Evolutionary conservation across 352 stramenopile genomes (phyloP).

Genomic region (Halophytophthora batemanensis): DNA sequence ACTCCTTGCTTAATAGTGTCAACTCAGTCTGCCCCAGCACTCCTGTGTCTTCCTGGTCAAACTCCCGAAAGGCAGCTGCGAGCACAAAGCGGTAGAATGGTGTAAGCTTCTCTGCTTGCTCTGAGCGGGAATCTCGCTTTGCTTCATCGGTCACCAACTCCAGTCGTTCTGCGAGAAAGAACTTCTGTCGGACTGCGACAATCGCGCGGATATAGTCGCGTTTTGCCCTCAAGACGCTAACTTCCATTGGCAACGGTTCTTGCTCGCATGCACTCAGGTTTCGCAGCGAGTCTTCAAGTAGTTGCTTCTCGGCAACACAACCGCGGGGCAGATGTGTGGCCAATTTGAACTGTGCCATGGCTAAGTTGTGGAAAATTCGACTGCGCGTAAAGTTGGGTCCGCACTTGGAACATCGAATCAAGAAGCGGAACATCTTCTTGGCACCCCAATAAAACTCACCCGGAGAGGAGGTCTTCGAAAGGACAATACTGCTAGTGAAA

Average conservation of each 20-base stretch:
- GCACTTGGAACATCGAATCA: slow-evolving; percentile 20
- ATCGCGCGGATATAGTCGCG: slow-evolving; percentile 48
- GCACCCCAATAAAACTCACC: slow-evolving; percentile 60
- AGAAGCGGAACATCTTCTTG: slow-evolving; percentile 46
- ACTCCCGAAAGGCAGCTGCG: slow-evolving; percentile 45
- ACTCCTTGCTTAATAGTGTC: slow-evolving; percentile 44
- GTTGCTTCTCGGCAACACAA: slow-evolving; percentile 42
- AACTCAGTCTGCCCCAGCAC: slow-evolving; percentile 31
- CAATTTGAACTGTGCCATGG: slow-evolving; percentile 53
- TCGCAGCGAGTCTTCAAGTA: slow-evolving; percentile 41
- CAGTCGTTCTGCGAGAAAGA: slow-evolving; percentile 46
- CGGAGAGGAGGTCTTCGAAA: slow-evolving; percentile 40
- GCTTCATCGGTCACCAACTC: neutral
- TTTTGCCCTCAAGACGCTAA: slow-evolving; percentile 6
- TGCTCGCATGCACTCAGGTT: slow-evolving; percentile 29
- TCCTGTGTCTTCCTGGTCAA: slow-evolving; percentile 30
- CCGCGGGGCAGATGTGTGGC: slow-evolving; percentile 49
- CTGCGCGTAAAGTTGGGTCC: slow-evolving; percentile 17
- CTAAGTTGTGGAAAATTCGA: slow-evolving; percentile 31
- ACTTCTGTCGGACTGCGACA: slow-evolving; percentile 41
- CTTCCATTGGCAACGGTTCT: slow-evolving; percentile 5
- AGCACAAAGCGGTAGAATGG: slow-evolving; percentile 74
- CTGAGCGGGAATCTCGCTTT: slow-evolving; percentile 8
- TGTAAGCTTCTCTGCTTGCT: slow-evolving; percentile 31
- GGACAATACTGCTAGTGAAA: slow-evolving; percentile 15